Conservation (phyloP, 495 filamentous ascomycete genomes). For the Trichocladium uniseriatum region DNA sequence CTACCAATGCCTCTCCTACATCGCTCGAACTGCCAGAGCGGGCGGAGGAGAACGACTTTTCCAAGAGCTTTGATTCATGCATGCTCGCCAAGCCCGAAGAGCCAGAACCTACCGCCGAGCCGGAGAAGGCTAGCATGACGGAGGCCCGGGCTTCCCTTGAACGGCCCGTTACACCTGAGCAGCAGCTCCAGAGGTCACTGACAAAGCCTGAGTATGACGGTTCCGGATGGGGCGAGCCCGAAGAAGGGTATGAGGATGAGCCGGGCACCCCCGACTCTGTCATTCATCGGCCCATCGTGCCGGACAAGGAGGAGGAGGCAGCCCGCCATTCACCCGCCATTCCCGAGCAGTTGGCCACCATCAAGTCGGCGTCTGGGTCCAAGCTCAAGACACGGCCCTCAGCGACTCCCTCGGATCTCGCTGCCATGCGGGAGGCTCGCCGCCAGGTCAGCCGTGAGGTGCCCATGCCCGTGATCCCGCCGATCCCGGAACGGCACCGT, state of each 20-base stretch:
- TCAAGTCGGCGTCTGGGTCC: constrained; percentile 73
- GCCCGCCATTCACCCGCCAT: constrained; percentile 50
- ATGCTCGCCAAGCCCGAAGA: constrained; percentile 36
- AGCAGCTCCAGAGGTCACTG: constrained; percentile 30
- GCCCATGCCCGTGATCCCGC: constrained; percentile 44
- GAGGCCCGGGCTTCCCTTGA: constrained; percentile 43
- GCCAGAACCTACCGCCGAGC: constrained; percentile 18
- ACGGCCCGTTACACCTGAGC: constrained; percentile 58
- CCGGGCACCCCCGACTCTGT: constrained; percentile 89
- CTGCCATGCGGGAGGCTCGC: constrained; percentile 78
- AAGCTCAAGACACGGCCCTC: constrained; percentile 87
- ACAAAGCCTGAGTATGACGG: constrained; percentile 49
- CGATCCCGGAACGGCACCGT: constrained; percentile 51
- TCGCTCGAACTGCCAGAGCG: constrained; percentile 5
- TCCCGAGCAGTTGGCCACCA: constrained; percentile 79
- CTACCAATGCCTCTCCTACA: constrained; percentile 1
- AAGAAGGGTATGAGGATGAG: constrained; percentile 47
- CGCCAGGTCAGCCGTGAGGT: constrained; percentile 69
- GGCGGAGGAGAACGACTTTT: constrained; percentile 27
- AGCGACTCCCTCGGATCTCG: constrained; percentile 72
- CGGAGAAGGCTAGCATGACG: constrained; percentile 37
- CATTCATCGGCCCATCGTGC: constrained; percentile 60
- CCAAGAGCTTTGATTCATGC: constrained; percentile 34
- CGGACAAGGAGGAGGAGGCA: constrained; percentile 36
- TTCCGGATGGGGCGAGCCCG: constrained; percentile 43